These are phyloP conservation scores for Colletotrichum sp. DNA, from an alignment of 2,329 filamentous ascomycete species.

Conservation along the genomic window DNA sequence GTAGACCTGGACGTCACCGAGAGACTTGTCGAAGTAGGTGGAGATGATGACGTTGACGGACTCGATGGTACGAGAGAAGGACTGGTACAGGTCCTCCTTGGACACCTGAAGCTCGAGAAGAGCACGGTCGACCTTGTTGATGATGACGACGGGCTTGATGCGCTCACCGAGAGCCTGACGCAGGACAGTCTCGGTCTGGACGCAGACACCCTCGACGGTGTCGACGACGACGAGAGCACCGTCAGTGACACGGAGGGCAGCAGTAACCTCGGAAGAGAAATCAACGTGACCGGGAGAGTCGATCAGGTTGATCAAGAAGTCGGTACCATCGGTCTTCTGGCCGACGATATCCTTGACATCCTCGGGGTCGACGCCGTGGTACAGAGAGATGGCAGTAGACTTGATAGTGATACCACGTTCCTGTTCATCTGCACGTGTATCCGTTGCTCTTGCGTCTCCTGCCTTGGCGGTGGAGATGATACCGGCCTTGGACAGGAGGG, in stretches of 20 bases:
- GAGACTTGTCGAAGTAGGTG: slow-evolving; percentile 95
- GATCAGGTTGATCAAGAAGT: slow-evolving; percentile 99
- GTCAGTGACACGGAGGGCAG: slow-evolving; percentile 99
- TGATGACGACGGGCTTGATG: slow-evolving; percentile 99
- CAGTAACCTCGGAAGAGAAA: slow-evolving; percentile 99
- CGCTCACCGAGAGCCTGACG: slow-evolving; percentile 99
- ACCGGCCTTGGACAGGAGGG: slow-evolving; percentile 98
- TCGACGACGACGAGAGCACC: slow-evolving; percentile 99
- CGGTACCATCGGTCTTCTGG: slow-evolving; percentile 86
- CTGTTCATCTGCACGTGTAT: slow-evolving; percentile 97
- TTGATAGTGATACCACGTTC: slow-evolving; percentile 99
- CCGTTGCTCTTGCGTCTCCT: slow-evolving; percentile 93
- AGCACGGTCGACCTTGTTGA: slow-evolving; percentile 99
- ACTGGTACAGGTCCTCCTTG: slow-evolving; percentile 99
- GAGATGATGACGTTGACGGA: slow-evolving; percentile 99
- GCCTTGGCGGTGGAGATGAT: slow-evolving; percentile 99
- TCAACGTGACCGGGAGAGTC: slow-evolving; percentile 99
- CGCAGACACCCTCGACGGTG: slow-evolving; percentile 99
- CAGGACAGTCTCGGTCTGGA: slow-evolving; percentile 99
- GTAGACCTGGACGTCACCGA: slow-evolving; percentile 98
- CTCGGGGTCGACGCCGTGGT: slow-evolving; percentile 82
- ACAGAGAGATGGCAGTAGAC: slow-evolving; percentile 99
- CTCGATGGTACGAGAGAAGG: slow-evolving; percentile 99
- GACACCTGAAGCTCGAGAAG: slow-evolving; percentile 97
- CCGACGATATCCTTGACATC: slow-evolving; percentile 94